These are phyloP conservation scores for Tricholoma sp. DNA, from an alignment of 768 basidiomycete species.

Conservation along the genomic window DNA sequence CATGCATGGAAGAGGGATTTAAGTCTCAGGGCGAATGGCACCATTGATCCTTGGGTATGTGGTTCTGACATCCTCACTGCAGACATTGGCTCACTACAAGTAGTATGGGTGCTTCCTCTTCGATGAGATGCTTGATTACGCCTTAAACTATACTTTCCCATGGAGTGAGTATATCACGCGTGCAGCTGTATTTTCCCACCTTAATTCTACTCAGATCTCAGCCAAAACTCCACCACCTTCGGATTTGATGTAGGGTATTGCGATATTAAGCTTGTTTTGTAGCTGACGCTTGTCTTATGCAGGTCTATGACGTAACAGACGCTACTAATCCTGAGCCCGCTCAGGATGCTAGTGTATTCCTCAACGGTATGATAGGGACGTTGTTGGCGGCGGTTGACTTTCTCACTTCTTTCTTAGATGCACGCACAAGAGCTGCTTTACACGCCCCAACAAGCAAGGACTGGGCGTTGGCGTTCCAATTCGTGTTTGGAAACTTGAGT, in stretches of 20 bases:
- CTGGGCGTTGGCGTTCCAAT: constrained; percentile 34
- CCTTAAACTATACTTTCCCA: constrained; percentile 66
- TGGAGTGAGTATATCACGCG: constrained; percentile 30
- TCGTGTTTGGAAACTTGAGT: constrained; percentile 32
- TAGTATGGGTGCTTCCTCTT: constrained; percentile 63
- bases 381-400: not conserved
- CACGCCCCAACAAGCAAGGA: constrained; percentile 63
- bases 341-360: constrained; percentile 48
- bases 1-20: constrained; percentile 45
- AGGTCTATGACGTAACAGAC: constrained; percentile 54
- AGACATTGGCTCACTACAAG: not conserved
- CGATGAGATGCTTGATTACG: constrained; percentile 66
- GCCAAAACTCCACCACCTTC: constrained; percentile 25
- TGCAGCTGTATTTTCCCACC: not conserved
- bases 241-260: constrained; percentile 31
- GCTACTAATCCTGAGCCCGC: constrained; percentile 47
- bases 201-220: constrained; percentile 16
- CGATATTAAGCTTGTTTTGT: not conserved
- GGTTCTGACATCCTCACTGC: not conserved
- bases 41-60: constrained; percentile 50
- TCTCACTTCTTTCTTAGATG: constrained; percentile 31
- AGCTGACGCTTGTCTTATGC: not conserved
- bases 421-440: constrained; percentile 50
- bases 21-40: constrained; percentile 43
- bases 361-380: constrained; percentile 46